Evolutionary conservation across 2,329 filamentous ascomycete genomes (phyloP).

Genomic region (Magnaporthiopsis rhizophila): DNA sequence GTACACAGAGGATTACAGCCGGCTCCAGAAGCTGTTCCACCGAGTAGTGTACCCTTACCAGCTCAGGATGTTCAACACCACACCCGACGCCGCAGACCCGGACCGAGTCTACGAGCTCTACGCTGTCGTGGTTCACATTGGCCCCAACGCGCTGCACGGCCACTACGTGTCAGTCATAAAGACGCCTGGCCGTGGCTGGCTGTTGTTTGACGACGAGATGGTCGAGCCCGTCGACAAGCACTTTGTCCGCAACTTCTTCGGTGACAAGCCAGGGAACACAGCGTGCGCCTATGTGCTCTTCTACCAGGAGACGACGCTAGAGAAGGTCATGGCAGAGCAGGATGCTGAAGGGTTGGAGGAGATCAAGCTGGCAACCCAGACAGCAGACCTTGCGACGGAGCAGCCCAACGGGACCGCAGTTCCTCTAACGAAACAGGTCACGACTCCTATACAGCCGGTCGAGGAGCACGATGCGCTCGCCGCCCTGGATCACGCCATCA

Average conservation of each 20-base stretch:
- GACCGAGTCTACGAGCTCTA: slow-evolving; percentile 95
- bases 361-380: slow-evolving; percentile 46
- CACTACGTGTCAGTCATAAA: slow-evolving; percentile 98
- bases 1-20: slow-evolving; percentile 91
- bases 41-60: slow-evolving; percentile 96
- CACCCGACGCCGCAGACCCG: slow-evolving; percentile 86
- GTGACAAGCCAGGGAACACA: slow-evolving; percentile 71
- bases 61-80: slow-evolving; percentile 93
- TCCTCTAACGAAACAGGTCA: slow-evolving; percentile 41
- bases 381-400: slow-evolving; percentile 46
- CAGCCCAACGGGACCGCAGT: slow-evolving; percentile 33
- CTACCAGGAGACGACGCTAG: slow-evolving; percentile 81
- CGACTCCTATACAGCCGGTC: slow-evolving; percentile 37
- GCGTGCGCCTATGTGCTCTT: slow-evolving; percentile 96
- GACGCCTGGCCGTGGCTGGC: slow-evolving; percentile 89
- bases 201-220: slow-evolving; percentile 96
- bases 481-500: slow-evolving; percentile 57
- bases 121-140: slow-evolving; percentile 94
- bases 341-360: slow-evolving; percentile 69
- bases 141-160: slow-evolving; percentile 91
- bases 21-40: slow-evolving; percentile 93
- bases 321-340: slow-evolving; percentile 66
- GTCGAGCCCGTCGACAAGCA: slow-evolving; percentile 96
- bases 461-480: slow-evolving; percentile 45
- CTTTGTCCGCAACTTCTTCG: slow-evolving; percentile 95